Percentiles rank a stretch among this genome's conserved stretches.
Evolutionary conservation across 2,329 filamentous ascomycete species (phyloP).

Genomic region (Didymosphaeria variabile): DNA sequence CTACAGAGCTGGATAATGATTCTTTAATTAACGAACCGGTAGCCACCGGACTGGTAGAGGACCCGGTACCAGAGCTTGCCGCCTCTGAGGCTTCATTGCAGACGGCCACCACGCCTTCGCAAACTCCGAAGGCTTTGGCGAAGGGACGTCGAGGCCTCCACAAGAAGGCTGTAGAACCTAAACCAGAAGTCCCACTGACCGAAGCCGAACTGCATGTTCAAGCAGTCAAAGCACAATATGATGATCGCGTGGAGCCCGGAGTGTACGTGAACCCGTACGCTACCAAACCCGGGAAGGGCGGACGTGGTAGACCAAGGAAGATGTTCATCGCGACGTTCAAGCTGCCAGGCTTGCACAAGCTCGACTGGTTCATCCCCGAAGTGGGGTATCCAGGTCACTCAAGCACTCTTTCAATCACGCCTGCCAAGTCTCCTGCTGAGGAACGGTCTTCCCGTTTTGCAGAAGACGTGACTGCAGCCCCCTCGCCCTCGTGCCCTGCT

Average conservation of each 20-base stretch:
- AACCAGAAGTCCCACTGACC: constrained; percentile 2
- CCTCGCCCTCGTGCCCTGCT: background rate
- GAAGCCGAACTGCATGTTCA: constrained; percentile 27
- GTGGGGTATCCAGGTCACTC: constrained; percentile 3
- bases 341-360: constrained; percentile 40
- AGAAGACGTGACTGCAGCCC: background rate
- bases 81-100: background rate
- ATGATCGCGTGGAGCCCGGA: constrained; percentile 44
- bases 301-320: constrained; percentile 53
- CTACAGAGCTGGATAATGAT: background rate
- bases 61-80: background rate
- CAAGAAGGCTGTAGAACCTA: constrained; percentile 3
- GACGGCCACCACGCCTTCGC: background rate
- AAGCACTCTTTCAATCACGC: background rate
- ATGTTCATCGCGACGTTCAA: constrained; percentile 56
- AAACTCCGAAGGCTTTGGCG: background rate
- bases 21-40: background rate
- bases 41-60: background rate
- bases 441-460: background rate
- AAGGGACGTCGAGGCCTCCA: background rate
- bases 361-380: constrained; percentile 49
- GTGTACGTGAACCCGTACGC: constrained; percentile 58
- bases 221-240: constrained; percentile 39
- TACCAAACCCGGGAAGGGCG: constrained; percentile 36
- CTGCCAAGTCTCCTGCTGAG: background rate